These are phyloP conservation scores for Rubia balearica DNA, from an alignment of 305 asterid genomes.

Conservation along the genomic window DNA sequence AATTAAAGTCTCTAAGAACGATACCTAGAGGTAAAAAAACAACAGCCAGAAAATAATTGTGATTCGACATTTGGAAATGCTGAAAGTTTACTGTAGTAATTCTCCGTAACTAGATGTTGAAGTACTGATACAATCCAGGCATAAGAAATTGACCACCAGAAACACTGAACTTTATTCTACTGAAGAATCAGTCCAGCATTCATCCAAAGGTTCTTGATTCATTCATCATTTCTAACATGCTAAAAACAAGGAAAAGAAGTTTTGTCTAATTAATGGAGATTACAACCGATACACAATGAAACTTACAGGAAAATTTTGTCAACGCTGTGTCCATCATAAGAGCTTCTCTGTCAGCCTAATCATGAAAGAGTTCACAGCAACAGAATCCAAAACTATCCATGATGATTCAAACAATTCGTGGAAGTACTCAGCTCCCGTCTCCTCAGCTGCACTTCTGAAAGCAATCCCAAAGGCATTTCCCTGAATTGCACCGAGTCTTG, in stretches of 20 bases:
- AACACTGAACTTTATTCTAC: not conserved
- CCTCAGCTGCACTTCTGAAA: constrained; percentile 85
- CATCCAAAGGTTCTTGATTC: not conserved
- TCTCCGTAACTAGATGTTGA: not conserved
- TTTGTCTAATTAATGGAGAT: constrained; percentile 18
- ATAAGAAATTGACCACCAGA: not conserved
- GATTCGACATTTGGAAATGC: not conserved
- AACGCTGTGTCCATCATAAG: constrained; percentile 27
- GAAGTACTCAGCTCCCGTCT: constrained; percentile 84
- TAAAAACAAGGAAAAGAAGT: constrained; percentile 20
- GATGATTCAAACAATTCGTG: constrained; percentile 96
- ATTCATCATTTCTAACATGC: constrained; percentile 31
- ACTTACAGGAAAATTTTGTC: constrained; percentile 18
- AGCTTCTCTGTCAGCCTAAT: constrained; percentile 86
- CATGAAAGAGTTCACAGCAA: constrained; percentile 84
- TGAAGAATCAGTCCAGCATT: constrained; percentile 1
- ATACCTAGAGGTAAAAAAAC: too few relatives aligned
- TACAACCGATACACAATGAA: constrained; percentile 24
- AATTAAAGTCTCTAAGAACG: not conserved
- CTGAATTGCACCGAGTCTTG: constrained; percentile 84
- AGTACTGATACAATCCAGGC: not conserved
- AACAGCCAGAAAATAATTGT: not conserved
- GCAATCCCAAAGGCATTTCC: constrained; percentile 94
- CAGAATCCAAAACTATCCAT: constrained; percentile 86
- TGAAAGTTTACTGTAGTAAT: too few relatives aligned